These are phyloP conservation scores for Backusella psychrophila DNA, from an alignment of 192 early-diverging fungal genomes.

Conservation along the genomic window DNA sequence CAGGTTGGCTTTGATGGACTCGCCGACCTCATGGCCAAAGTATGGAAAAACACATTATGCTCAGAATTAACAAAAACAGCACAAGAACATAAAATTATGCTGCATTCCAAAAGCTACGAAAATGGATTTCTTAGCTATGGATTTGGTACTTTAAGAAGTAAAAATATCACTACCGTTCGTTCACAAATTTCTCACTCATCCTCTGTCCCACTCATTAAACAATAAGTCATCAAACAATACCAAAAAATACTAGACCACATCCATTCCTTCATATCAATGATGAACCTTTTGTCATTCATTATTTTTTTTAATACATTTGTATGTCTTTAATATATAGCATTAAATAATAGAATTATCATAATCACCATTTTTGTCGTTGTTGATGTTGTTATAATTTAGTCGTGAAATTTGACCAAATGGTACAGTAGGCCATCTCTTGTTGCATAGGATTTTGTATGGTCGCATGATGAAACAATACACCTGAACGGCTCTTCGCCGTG, in stretches of 20 bases:
- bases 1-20: slow-evolving; percentile 46
- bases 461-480: slow-evolving; percentile 25
- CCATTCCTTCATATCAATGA: neutral
- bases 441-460: slow-evolving; percentile 26
- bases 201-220: slow-evolving; percentile 3
- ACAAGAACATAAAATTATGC: neutral
- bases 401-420: slow-evolving; percentile 28
- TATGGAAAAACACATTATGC: slow-evolving; percentile 1
- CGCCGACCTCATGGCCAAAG: neutral
- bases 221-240: neutral
- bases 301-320: slow-evolving; percentile 1
- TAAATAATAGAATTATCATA: neutral
- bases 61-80: slow-evolving; percentile 5
- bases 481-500: slow-evolving; percentile 27
- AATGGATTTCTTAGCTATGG: slow-evolving; percentile 2
- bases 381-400: neutral
- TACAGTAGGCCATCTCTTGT: slow-evolving; percentile 36
- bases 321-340: neutral
- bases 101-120: slow-evolving; percentile 10
- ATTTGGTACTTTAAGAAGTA: slow-evolving; percentile 1
- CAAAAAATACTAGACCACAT: neutral
- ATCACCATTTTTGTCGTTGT: neutral
- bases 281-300: neutral
- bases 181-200: slow-evolving; percentile 9
- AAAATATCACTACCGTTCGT: neutral